These are phyloP conservation scores for carrot (Daucus carota) DNA, from an alignment of 129 eudicot species.

Conservation along the genomic window DNA sequence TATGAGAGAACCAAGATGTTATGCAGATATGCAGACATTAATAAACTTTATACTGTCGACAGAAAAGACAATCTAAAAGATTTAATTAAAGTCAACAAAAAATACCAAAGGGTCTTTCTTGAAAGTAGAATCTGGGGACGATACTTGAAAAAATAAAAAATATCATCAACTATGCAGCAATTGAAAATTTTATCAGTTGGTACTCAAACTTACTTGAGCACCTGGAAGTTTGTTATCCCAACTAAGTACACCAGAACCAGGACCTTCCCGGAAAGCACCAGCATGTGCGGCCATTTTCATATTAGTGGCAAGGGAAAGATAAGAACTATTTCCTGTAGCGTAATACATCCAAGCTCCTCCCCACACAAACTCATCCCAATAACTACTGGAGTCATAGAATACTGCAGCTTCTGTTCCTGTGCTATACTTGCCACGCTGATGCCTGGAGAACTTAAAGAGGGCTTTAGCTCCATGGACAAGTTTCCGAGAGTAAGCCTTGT, in stretches of 20 bases:
- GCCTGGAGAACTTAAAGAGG: constrained; percentile 59
- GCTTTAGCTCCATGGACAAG: constrained; percentile 91
- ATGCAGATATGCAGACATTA: too few species aligned
- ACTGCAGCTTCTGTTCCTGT: constrained; percentile 55
- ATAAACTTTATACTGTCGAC: too few species aligned
- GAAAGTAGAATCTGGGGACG: too few species aligned
- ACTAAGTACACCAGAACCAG: constrained; percentile 78
- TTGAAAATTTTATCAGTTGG: not conserved
- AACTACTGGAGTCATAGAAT: constrained; percentile 69
- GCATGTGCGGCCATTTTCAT: constrained; percentile 70
- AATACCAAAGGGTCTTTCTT: too few species aligned
- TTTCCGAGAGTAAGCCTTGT: constrained; percentile 78
- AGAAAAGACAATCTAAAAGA: too few species aligned
- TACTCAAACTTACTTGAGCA: constrained; percentile 60
- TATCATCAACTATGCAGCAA: not conserved
- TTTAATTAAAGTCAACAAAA: too few species aligned
- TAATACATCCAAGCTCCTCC: constrained; percentile 90
- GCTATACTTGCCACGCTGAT: constrained; percentile 72
- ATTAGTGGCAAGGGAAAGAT: constrained; percentile 71
- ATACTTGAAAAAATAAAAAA: too few species aligned
- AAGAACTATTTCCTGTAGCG: constrained; percentile 76
- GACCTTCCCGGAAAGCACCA: constrained; percentile 93
- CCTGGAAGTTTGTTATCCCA: constrained; percentile 97
- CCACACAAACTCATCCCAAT: constrained; percentile 93
- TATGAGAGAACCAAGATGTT: too few species aligned